phyloP scores from a whole-genome alignment of 805 yeast species.

The Candida boleticola region DNA sequence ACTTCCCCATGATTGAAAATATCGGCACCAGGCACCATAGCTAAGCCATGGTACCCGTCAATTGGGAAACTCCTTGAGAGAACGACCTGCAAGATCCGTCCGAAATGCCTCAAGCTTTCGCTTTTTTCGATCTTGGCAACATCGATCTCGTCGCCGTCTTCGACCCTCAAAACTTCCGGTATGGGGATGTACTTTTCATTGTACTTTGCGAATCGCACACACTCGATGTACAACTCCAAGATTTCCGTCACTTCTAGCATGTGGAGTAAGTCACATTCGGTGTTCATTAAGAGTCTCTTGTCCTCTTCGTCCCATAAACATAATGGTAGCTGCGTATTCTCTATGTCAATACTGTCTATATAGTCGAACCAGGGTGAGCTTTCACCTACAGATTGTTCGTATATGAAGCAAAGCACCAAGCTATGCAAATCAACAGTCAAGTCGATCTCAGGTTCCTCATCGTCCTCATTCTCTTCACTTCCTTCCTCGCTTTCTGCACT shows the following conservation, averaged over 20 bases:
- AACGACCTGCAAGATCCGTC: slow-evolving; percentile 56
- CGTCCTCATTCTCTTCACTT: slow-evolving; percentile 9
- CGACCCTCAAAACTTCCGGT: slow-evolving; percentile 33
- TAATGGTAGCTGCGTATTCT: slow-evolving; percentile 25
- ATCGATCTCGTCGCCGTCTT: slow-evolving; percentile 4
- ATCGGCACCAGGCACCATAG: slow-evolving; percentile 89
- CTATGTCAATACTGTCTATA: slow-evolving; percentile 49
- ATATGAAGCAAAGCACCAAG: slow-evolving; percentile 65
- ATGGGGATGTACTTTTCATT: slow-evolving; percentile 23
- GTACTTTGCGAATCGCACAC: slow-evolving; percentile 40
- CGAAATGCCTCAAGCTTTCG: slow-evolving; percentile 35
- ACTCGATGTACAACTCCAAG: slow-evolving; percentile 35
- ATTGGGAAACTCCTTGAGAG: slow-evolving; percentile 80
- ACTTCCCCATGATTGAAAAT: slow-evolving; percentile 52
- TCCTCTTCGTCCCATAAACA: slow-evolving; percentile 60
- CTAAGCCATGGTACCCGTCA: slow-evolving; percentile 71
- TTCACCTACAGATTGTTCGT: slow-evolving; percentile 59
- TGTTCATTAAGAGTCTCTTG: slow-evolving; percentile 48
- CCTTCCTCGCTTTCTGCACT: slow-evolving; percentile 20
- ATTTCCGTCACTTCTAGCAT: slow-evolving; percentile 51
- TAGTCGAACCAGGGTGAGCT: slow-evolving; percentile 80
- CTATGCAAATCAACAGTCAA: slow-evolving; percentile 55
- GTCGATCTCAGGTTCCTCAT: slow-evolving; percentile 29
- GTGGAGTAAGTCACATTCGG: slow-evolving; percentile 62
- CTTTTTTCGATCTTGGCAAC: slow-evolving; percentile 27